These are phyloP conservation scores for Gossypium schwendimanii DNA, from an alignment of 441 rosid genomes.

Conservation along the genomic window DNA sequence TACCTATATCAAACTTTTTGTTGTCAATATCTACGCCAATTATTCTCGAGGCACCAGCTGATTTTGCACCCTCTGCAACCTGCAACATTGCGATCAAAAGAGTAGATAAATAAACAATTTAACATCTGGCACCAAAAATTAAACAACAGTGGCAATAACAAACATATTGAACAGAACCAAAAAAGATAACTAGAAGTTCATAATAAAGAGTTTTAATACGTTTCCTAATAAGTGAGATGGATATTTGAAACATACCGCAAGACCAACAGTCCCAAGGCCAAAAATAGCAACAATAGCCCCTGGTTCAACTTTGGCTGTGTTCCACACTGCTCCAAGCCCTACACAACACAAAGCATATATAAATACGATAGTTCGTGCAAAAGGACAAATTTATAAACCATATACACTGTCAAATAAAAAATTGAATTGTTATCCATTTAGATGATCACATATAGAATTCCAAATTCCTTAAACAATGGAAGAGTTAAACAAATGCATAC, in stretches of 20 bases:
- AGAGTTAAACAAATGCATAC: slow-evolving; percentile 24
- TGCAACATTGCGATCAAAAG: slow-evolving; percentile 18
- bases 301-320: slow-evolving; percentile 88
- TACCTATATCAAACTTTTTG: slow-evolving; percentile 68
- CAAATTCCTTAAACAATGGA: neutral
- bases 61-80: slow-evolving; percentile 96
- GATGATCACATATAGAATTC: neutral
- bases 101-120: neutral
- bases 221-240: neutral
- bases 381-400: neutral
- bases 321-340: slow-evolving; percentile 99
- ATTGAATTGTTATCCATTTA: neutral
- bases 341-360: neutral
- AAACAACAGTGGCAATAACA: neutral
- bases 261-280: slow-evolving; percentile 95
- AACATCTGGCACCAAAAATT: neutral
- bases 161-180: neutral
- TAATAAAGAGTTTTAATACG: neutral
- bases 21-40: slow-evolving; percentile 87
- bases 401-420: neutral
- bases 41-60: slow-evolving; percentile 85
- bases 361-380: neutral
- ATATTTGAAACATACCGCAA: slow-evolving; percentile 56
- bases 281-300: slow-evolving; percentile 84
- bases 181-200: neutral